Conservation (phyloP, 345 rosid genomes). For the Clarkia xantiana region DNA sequence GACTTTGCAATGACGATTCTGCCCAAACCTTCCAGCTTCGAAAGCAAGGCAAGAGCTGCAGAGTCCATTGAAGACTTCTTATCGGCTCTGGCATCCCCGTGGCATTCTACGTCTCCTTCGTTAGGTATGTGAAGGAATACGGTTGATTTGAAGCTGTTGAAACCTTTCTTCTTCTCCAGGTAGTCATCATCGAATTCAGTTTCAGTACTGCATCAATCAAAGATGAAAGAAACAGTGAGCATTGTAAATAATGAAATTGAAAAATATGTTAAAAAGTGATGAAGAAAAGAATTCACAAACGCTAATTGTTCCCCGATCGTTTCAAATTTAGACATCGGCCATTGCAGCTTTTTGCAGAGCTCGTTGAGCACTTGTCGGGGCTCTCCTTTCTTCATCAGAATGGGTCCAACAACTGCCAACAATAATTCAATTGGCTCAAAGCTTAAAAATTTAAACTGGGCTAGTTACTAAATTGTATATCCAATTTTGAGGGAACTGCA, state of each 20-base stretch:
- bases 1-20: conserved; percentile 18
- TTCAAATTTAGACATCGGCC: conserved; percentile 57
- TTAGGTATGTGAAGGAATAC: conserved; percentile 35
- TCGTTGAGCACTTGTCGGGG: conserved; percentile 52
- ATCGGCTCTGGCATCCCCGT: conserved; percentile 57
- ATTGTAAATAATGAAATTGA: not conserved
- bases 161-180: conserved; percentile 20
- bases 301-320: conserved; percentile 38
- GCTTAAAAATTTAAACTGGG: not conserved
- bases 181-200: conserved; percentile 33
- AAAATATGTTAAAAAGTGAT: not conserved
- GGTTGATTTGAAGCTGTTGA: conserved; percentile 40
- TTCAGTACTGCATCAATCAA: conserved; percentile 25
- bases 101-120: conserved; percentile 28
- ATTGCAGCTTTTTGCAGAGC: conserved; percentile 60
- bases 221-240: not conserved
- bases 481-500: not conserved
- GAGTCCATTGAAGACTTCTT: conserved; percentile 77
- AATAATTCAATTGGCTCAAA: not conserved
- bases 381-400: conserved; percentile 66
- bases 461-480: not conserved
- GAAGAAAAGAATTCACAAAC: conserved; percentile 14
- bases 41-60: conserved; percentile 47
- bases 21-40: conserved; percentile 43
- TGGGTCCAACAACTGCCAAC: conserved; percentile 39